Evolutionary conservation across 768 basidiomycete species (phyloP).

Genomic region (Mycena maculata): DNA sequence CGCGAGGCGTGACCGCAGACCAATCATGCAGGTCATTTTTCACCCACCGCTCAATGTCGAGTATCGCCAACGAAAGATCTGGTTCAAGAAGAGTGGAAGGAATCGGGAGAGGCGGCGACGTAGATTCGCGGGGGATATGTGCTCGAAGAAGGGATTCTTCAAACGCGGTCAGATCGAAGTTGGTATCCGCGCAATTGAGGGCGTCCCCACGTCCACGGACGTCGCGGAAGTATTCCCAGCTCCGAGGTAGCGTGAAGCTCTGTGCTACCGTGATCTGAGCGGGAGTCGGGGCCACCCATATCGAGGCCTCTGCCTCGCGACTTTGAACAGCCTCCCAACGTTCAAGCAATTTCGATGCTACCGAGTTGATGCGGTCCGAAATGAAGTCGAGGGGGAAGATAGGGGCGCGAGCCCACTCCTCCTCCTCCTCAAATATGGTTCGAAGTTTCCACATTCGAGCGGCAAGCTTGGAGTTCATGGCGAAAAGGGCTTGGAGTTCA

Average conservation of each 20-base stretch:
- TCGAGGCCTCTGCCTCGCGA: background rate
- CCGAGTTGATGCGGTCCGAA: conserved; percentile 29
- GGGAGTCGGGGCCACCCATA: background rate
- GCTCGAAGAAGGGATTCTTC: background rate
- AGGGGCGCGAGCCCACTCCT: background rate
- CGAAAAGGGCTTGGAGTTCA: conserved; percentile 51
- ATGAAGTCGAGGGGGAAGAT: conserved; percentile 27
- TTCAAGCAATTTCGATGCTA: background rate
- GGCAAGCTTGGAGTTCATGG: conserved; percentile 51
- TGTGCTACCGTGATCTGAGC: background rate
- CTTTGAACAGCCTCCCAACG: conserved; percentile 3
- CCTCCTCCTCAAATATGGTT: conserved; percentile 24
- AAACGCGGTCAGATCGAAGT: background rate
- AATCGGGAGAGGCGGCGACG: background rate
- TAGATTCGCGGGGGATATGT: background rate
- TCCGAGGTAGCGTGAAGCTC: conserved; percentile 10
- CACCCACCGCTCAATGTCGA: conserved; percentile 1
- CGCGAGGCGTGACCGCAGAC: background rate
- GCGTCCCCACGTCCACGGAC: background rate
- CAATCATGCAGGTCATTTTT: no score
- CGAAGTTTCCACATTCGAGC: conserved; percentile 53
- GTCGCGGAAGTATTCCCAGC: background rate
- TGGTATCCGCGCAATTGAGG: background rate
- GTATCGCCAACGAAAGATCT: conserved; percentile 5
- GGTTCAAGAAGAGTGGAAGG: background rate